Evolutionary conservation across 2,329 filamentous ascomycete species (phyloP), one percentile per base, ranked within the genome.

Genomic region (Tricladium varicosporioides): DNA sequence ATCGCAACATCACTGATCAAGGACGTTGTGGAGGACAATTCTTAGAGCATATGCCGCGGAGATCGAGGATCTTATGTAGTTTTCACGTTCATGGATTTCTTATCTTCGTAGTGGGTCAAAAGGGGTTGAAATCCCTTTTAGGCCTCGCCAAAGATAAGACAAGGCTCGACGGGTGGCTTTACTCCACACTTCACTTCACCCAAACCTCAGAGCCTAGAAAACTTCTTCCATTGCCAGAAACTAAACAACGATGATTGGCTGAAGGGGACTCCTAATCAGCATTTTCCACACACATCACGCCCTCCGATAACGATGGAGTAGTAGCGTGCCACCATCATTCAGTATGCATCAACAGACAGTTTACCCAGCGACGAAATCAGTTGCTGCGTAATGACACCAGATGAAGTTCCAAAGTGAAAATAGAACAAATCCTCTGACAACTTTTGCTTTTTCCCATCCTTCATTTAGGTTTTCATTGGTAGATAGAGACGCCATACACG

Each of bases 81-180:
- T 48, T 51, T 51, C 48, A 46, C 16, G 40, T n/a, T 15, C 16
- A 16, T 14, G 18, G 16, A 4, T 8, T 45, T 19, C n/a, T 44
- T 32, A 18, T 16, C 14, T 52, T 18, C 15, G 18, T 5, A 14
- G 27, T 27, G n/a, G n/a, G 36, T 40, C 11, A 10, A 40, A n/a
- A 11, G 36, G n/a, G 22, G 22, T 27, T 7, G 36, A 40, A 31
- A 48, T 42, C 43, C 43, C 10, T 15, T 51, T 48, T 48, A 9
- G 48, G 43, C 42, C 32, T 42, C 43, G 53, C 22, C 47, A 56
- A 36, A 56, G 53, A 56, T 56, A 56, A 56, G 53, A 45, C 16
- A 22, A 16, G 36, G 42, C 2, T 19, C 43, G 13, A 40, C 13
- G 27, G 18, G 13, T 16, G 14, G 15, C 18, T n/a, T 14, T 15